A percentile compares a stretch with the other conserved stretches of the same genome.
Conservation (phyloP, 2,329 filamentous ascomycete genomes). For the Colletotrichum falcatum region DNA sequence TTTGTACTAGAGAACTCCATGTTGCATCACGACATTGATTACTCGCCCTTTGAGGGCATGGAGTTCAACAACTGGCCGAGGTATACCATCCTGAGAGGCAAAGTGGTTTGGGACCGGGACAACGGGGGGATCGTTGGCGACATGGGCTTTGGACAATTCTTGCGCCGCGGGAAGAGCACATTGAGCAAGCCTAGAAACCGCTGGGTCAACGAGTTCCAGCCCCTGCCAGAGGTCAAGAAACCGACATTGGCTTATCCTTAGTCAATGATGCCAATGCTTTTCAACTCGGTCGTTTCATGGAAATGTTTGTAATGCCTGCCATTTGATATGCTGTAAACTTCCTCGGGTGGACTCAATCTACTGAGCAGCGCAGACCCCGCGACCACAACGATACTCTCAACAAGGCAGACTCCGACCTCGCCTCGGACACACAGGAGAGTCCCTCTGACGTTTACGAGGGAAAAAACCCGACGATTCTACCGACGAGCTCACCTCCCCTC, state of each 20-base stretch:
- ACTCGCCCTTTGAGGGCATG: constrained; percentile 71
- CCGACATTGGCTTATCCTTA: constrained; percentile 3
- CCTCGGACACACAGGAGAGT: no score
- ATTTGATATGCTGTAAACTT: no score
- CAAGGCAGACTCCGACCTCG: no score
- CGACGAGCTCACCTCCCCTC: no score
- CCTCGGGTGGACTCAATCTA: no score
- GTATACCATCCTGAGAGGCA: constrained; percentile 69
- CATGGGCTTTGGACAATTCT: constrained; percentile 62
- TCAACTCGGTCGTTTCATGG: neutral
- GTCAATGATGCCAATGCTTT: neutral
- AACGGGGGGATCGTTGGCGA: constrained; percentile 61
- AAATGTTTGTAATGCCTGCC: neutral
- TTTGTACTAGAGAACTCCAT: constrained; percentile 61
- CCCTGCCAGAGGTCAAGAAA: constrained; percentile 5
- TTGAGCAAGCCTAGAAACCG: constrained; percentile 42
- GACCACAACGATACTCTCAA: no score
- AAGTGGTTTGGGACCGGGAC: constrained; percentile 69
- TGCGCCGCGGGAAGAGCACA: constrained; percentile 53
- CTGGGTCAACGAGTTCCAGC: constrained; percentile 36
- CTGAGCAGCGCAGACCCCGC: no score
- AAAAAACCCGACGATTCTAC: no score
- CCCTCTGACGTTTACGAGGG: no score
- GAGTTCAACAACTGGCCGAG: constrained; percentile 70
- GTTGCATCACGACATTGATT: constrained; percentile 72